These are phyloP conservation scores for Pseudogymnoascus sp. DNA, from an alignment of 2,329 filamentous ascomycete genomes.

Conservation along the genomic window DNA sequence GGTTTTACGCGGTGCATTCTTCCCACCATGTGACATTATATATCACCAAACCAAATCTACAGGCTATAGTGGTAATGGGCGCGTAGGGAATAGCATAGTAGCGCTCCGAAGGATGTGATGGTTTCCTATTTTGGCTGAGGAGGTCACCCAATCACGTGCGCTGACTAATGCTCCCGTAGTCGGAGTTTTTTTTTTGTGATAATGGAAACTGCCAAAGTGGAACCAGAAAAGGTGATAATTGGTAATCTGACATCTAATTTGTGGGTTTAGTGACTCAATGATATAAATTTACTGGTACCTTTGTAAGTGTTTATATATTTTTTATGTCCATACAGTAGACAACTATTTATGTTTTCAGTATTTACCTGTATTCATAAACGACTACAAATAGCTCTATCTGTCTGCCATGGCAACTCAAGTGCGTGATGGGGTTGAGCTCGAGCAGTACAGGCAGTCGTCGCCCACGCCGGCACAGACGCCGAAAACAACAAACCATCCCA, in stretches of 20 bases:
- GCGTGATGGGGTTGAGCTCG: neutral
- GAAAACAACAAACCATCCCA: neutral
- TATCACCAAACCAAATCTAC: neutral
- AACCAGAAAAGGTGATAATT: neutral
- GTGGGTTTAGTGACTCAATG: neutral
- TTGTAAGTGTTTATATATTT: neutral
- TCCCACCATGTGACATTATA: neutral
- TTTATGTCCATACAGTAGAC: neutral
- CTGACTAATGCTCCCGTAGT: neutral
- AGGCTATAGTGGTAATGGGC: neutral
- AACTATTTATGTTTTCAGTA: neutral
- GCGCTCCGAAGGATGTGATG: neutral
- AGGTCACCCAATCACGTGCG: neutral
- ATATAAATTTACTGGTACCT: neutral
- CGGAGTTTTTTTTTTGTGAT: neutral
- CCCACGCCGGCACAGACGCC: neutral
- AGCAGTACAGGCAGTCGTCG: neutral
- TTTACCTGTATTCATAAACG: neutral
- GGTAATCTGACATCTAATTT: neutral
- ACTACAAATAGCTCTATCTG: too few species aligned
- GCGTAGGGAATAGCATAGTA: neutral
- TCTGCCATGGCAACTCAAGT: neutral
- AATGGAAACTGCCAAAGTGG: neutral
- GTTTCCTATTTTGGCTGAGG: neutral
- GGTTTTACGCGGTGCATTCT: neutral